A percentile compares a stretch with the other conserved stretches of the same genome.
phyloP scores from a whole-genome alignment of 495 filamentous ascomycete species.

The Hypoxylon lienhwacheense region DNA sequence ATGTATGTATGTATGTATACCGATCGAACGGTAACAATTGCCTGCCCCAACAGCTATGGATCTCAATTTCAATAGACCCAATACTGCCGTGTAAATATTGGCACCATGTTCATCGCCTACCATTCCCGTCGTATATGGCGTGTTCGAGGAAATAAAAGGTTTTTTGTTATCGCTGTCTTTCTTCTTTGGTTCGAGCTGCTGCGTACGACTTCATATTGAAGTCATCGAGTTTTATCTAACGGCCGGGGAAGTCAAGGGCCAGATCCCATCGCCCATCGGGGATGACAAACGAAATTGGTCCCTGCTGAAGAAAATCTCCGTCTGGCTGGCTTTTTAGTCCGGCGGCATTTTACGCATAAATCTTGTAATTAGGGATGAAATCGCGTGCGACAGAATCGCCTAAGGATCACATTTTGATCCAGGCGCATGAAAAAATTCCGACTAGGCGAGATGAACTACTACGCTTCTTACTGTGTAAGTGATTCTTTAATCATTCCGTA shows the following conservation, averaged over 20 bases:
- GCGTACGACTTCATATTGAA: background rate
- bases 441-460: constrained; percentile 36
- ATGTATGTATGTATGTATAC: no score
- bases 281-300: constrained; percentile 32
- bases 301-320: constrained; percentile 38
- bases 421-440: constrained; percentile 38
- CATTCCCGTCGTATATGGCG: no score
- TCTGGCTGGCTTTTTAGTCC: constrained; percentile 35
- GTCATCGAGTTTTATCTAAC: constrained; percentile 9
- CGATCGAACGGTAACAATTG: constrained; percentile 27
- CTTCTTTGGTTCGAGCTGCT: background rate
- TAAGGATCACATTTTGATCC: constrained; percentile 33
- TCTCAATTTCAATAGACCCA: constrained; percentile 20
- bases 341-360: constrained; percentile 40
- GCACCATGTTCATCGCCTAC: background rate
- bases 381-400: constrained; percentile 35
- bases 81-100: constrained; percentile 3
- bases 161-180: background rate
- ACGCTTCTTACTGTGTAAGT: background rate
- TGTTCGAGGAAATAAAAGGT: constrained; percentile 1
- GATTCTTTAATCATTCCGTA: constrained; percentile 10
- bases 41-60: constrained; percentile 23
- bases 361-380: constrained; percentile 38
- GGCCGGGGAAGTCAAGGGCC: constrained; percentile 26
- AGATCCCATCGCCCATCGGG: constrained; percentile 26